Evolutionary conservation across 352 stramenopile genomes (phyloP).

Genomic region (Phytopythium kandeliae): DNA sequence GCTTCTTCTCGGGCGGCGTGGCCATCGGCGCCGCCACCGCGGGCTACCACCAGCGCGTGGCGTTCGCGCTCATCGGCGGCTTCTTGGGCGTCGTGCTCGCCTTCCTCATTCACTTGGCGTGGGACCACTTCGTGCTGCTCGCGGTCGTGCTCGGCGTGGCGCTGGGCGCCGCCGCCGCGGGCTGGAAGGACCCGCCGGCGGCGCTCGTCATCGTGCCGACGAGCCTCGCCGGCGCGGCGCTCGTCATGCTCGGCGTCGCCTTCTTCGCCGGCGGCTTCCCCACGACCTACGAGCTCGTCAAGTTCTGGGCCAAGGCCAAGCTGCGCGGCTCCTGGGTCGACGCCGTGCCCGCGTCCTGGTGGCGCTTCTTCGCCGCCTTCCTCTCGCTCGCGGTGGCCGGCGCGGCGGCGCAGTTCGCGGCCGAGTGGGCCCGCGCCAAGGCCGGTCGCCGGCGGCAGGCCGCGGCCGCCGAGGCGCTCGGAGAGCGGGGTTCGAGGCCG

Average conservation of each 20-base stretch:
- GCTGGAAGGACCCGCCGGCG: background rate
- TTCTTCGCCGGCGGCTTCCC: conserved; percentile 6
- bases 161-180: background rate
- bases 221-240: conserved; percentile 2
- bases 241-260: background rate
- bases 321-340: background rate
- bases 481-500: too few relatives aligned
- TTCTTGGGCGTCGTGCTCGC: conserved; percentile 5
- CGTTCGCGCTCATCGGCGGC: conserved; percentile 1
- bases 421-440: background rate
- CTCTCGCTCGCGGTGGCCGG: background rate
- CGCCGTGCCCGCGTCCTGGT: conserved; percentile 2
- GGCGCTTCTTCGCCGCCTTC: conserved; percentile 3
- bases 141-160: background rate
- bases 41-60: background rate
- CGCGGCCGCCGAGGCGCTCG: too few relatives aligned
- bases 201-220: conserved; percentile 3
- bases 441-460: too few relatives aligned
- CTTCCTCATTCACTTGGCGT: conserved; percentile 3
- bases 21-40: conserved; percentile 1
- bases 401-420: background rate
- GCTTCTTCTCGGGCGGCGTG: background rate
- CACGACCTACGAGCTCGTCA: conserved; percentile 4
- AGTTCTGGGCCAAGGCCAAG: conserved; percentile 6
- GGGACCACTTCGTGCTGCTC: conserved; percentile 6